Base-by-base conservation (phyloP, 805 yeast species). In the Citeromyces matritensis region DNA sequence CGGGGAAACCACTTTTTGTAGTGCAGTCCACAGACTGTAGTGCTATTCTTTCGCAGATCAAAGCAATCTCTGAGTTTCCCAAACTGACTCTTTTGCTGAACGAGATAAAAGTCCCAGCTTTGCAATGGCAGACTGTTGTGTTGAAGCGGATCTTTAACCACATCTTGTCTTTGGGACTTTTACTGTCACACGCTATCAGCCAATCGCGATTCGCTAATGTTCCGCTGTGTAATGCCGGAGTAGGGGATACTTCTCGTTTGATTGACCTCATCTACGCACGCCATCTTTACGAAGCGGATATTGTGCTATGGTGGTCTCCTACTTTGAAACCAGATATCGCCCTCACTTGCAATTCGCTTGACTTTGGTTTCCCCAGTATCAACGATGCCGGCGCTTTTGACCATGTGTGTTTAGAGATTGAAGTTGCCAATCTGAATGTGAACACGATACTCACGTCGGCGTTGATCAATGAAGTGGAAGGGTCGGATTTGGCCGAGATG, bases 281-380 rank as follows among this genome's bases (percentile, higher is more conserved):
- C 43, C 63, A 74, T 32, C 61, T 91, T 34, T 59, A 59, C 12
- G 63, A 71, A 30, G 68, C 70, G 30, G 70, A 73, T 37, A 68
- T 81, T 26, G 77, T 88, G 5, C 56, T 93, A 21, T 91, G 98
- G 97, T 91, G 98, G 97, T 81, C 94, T 1, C 69, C 75, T 3
- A 62, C 63, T 12, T 80, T 88, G 1, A 52, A 66, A 29, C 88
- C 95, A 0, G 95, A 84, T 45, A 39, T 59, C 14, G 32, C 37
- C 35, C 38, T 57, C 8, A 47, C 57, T 14, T 42, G 53, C 9
- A 51, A 60, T 39, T 79, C 72, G 36, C 77, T 73, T 33, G 57
- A 53, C 24, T 55, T 75, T 28, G 73, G 70, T 24, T 75, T 83
- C 40, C 86, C 93, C 9, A 62, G 64, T 1, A 68, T 83, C 37